phyloP scores from a whole-genome alignment of 164 flowering plant genomes.

The Liriodendron chinense region DNA sequence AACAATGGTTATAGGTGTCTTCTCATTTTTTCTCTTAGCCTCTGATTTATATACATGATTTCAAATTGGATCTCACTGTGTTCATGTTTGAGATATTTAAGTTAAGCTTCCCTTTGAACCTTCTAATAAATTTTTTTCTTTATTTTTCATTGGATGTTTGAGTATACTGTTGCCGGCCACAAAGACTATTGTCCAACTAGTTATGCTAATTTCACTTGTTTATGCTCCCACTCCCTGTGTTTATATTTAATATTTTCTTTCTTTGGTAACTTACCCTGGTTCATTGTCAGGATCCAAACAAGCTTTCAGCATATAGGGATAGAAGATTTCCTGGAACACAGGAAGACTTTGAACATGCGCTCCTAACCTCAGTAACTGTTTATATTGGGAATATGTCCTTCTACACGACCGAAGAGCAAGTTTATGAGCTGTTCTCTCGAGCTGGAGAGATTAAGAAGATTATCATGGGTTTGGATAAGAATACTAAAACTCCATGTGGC shows the following conservation, averaged over 20 bases:
- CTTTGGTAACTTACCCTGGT: neutral
- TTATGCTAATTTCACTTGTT: neutral
- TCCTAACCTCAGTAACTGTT: constrained; percentile 63
- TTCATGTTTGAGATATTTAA: too few species aligned
- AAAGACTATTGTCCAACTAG: neutral
- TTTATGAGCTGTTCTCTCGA: constrained; percentile 86
- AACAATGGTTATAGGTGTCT: too few species aligned
- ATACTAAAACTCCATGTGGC: constrained; percentile 94
- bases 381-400: constrained; percentile 95
- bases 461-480: constrained; percentile 97
- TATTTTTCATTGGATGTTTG: neutral
- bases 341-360: constrained; percentile 86
- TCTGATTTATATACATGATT: too few species aligned
- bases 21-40: too few species aligned
- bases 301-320: constrained; percentile 87
- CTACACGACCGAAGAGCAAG: constrained; percentile 96
- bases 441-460: constrained; percentile 95
- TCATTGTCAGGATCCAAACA: constrained; percentile 60
- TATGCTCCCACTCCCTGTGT: neutral
- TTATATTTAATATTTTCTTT: neutral
- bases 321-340: constrained; percentile 86
- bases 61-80: too few species aligned
- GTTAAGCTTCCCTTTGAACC: too few species aligned
- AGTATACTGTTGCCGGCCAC: neutral
- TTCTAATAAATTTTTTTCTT: too few species aligned